phyloP scores from a whole-genome alignment of 345 rosid genomes.

The Atalantia buxifolia region DNA sequence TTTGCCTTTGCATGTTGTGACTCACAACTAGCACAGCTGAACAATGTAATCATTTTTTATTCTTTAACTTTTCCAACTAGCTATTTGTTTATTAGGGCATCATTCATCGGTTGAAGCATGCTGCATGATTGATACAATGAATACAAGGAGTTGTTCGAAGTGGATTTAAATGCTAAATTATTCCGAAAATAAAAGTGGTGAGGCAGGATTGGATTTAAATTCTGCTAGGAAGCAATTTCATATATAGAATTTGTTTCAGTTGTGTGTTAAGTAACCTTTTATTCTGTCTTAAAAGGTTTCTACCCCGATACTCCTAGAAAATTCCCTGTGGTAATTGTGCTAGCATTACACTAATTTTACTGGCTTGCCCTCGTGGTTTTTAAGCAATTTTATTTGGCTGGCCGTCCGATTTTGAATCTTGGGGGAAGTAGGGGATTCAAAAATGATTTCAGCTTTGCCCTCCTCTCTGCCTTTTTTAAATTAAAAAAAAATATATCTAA shows the following conservation, averaged over 20 bases:
- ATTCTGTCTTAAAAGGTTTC: not conserved
- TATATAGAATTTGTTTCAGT: not conserved
- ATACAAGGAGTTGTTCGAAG: not conserved
- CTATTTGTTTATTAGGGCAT: not conserved
- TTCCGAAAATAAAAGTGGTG: not conserved
- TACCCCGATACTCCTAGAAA: not conserved
- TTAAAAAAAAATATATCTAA: too few relatives aligned
- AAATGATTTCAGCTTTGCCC: too few relatives aligned
- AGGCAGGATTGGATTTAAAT: not conserved
- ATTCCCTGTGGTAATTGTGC: not conserved
- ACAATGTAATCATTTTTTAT: not conserved
- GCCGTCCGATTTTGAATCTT: too few relatives aligned
- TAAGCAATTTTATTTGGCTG: too few relatives aligned
- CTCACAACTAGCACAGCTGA: not conserved
- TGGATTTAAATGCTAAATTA: not conserved
- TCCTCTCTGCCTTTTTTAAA: too few relatives aligned
- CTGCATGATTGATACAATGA: not conserved
- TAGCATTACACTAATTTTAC: not conserved
- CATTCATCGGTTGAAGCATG: not conserved
- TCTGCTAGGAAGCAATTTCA: not conserved
- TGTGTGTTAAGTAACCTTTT: not conserved
- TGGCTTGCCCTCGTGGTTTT: too few relatives aligned
- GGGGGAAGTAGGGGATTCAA: too few relatives aligned
- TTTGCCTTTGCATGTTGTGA: not conserved
- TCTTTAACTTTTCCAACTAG: not conserved